phyloP scores from a whole-genome alignment of 257 asterid genomes.

The Solanum medicagineum region DNA sequence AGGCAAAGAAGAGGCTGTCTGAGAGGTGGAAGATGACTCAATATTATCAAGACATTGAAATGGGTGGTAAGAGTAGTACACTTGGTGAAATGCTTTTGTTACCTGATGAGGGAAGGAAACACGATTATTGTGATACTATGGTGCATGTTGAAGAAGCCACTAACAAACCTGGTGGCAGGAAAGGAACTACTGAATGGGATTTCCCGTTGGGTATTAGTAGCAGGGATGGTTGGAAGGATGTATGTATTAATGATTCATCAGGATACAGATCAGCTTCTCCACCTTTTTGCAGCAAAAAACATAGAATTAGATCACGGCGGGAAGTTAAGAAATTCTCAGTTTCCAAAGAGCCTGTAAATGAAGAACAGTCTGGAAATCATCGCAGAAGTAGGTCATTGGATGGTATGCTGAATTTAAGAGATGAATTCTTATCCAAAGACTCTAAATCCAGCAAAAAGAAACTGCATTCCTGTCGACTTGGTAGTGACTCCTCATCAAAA shows the following conservation, averaged over 20 bases:
- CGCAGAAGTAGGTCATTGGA: constrained; percentile 31
- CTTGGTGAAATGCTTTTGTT: constrained; percentile 77
- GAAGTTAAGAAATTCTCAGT: constrained; percentile 17
- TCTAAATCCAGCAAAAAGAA: constrained; percentile 29
- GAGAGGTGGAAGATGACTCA: constrained; percentile 82
- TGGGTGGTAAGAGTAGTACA: constrained; percentile 45
- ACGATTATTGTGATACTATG: constrained; percentile 17
- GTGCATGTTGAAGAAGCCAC: constrained; percentile 11
- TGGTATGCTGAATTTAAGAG: constrained; percentile 25
- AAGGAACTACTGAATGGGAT: constrained; percentile 17
- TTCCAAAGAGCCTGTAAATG: constrained; percentile 13
- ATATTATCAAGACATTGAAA: constrained; percentile 42
- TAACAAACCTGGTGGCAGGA: constrained; percentile 12
- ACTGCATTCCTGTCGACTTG: constrained; percentile 21
- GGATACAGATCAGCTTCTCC: constrained; percentile 53
- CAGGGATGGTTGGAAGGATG: constrained; percentile 76
- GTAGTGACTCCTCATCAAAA: constrained; percentile 25
- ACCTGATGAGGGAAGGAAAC: constrained; percentile 30
- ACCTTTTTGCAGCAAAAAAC: constrained; percentile 25
- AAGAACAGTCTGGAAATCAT: not conserved
- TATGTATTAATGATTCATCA: constrained; percentile 26
- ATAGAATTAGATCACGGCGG: constrained; percentile 19
- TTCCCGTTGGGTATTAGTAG: constrained; percentile 58
- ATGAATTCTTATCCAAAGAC: constrained; percentile 18
- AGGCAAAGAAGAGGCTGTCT: constrained; percentile 68